Percentiles rank a stretch among this genome's conserved stretches.
These are phyloP conservation scores for Pythium phragmiticola DNA, from an alignment of 352 stramenopile genomes.

Conservation along the genomic window DNA sequence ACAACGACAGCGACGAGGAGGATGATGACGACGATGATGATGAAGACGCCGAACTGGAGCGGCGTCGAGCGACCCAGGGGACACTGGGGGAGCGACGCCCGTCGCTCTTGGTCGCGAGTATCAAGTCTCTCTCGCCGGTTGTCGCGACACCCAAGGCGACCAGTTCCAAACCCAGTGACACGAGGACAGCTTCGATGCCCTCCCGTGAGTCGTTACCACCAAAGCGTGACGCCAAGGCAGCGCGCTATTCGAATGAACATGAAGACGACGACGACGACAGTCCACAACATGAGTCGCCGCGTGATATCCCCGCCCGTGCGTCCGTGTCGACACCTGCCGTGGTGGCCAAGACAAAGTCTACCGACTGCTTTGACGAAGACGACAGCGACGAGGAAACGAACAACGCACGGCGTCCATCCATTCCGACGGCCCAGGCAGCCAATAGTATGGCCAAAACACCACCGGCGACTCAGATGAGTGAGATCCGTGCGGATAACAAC, in stretches of 20 bases:
- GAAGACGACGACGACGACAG: slow-evolving; percentile 33
- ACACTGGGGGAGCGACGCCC: slow-evolving; percentile 14
- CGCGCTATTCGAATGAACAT: slow-evolving; percentile 17
- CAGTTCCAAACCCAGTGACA: background rate
- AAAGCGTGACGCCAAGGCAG: slow-evolving; percentile 10
- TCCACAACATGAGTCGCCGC: slow-evolving; percentile 45
- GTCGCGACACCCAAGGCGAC: slow-evolving; percentile 15
- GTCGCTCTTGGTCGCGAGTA: slow-evolving; percentile 56
- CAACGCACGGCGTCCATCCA: slow-evolving; percentile 21
- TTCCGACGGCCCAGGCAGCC: background rate
- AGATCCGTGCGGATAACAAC: slow-evolving; percentile 57
- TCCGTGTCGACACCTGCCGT: background rate
- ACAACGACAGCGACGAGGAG: slow-evolving; percentile 14
- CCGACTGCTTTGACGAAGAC: slow-evolving; percentile 60
- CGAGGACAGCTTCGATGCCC: background rate
- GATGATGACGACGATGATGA: slow-evolving; percentile 16
- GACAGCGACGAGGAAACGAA: slow-evolving; percentile 22
- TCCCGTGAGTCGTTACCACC: background rate
- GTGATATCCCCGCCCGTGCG: slow-evolving; percentile 18
- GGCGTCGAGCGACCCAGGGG: slow-evolving; percentile 6
- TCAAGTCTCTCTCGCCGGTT: slow-evolving; percentile 44
- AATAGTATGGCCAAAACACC: background rate
- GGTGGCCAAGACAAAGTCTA: slow-evolving; percentile 3
- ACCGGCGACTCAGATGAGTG: background rate
- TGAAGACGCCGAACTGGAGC: slow-evolving; percentile 22